Evolutionary conservation across 2,329 filamentous ascomycete species (phyloP).

Genomic region (Hymenoscyphus scutula): DNA sequence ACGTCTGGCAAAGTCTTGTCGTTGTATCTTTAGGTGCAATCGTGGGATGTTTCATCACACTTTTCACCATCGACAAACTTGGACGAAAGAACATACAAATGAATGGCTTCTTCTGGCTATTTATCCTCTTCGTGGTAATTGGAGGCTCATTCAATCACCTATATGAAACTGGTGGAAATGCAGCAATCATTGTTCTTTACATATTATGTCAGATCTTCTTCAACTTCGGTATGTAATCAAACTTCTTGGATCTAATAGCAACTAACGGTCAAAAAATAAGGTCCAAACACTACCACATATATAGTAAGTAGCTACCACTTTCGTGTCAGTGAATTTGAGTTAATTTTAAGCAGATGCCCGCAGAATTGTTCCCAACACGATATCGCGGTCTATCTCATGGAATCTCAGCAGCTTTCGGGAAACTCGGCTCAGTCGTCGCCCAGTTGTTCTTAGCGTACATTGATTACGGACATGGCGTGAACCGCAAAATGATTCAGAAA

Average conservation of each 20-base stretch:
- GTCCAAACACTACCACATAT: conserved; percentile 63
- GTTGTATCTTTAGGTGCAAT: conserved; percentile 25
- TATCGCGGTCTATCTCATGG: conserved; percentile 64
- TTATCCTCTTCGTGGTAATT: conserved; percentile 27
- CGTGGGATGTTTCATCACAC: conserved; percentile 21
- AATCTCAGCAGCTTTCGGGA: conserved; percentile 63
- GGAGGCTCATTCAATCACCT: conserved; percentile 24
- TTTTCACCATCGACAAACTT: conserved; percentile 24
- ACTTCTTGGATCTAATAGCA: background rate
- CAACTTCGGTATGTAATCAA: conserved; percentile 21
- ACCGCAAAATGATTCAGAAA: conserved; percentile 16
- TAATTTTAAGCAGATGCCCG: conserved; percentile 51
- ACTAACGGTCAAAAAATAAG: conserved; percentile 27
- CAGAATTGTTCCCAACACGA: conserved; percentile 62
- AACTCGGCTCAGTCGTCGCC: conserved; percentile 64
- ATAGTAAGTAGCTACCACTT: conserved; percentile 4
- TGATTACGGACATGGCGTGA: conserved; percentile 19
- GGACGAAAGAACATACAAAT: conserved; percentile 26
- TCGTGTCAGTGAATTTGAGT: background rate
- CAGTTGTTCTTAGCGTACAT: conserved; percentile 23
- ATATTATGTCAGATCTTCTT: conserved; percentile 28
- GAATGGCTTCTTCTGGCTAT: conserved; percentile 28
- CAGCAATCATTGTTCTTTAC: conserved; percentile 23
- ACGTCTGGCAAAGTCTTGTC: conserved; percentile 25
- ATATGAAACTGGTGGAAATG: conserved; percentile 14